These are phyloP conservation scores for Lachnellula hyalina DNA, from an alignment of 2,329 filamentous ascomycete genomes.

Conservation along the genomic window DNA sequence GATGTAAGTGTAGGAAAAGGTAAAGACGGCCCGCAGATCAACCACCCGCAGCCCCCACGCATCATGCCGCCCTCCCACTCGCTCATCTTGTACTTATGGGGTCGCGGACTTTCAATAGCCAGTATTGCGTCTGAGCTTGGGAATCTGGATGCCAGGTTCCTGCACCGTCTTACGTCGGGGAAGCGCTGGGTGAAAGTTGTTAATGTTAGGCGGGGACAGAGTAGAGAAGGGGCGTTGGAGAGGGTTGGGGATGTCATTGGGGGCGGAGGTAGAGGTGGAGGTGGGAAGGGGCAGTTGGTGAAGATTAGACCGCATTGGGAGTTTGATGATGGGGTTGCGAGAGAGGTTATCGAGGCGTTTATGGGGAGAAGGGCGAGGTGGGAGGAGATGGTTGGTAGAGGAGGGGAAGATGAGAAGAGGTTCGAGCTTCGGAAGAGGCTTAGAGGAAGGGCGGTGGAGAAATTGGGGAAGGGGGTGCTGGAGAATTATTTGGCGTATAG, in stretches of 20 bases:
- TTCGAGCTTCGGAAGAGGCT: too few relatives aligned
- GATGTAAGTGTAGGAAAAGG: not conserved
- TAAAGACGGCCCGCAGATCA: too few relatives aligned
- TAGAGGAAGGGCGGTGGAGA: not conserved
- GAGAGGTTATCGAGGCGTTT: not conserved
- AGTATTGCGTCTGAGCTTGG: not conserved
- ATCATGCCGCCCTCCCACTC: not conserved
- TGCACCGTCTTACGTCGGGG: not conserved
- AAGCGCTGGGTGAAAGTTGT: not conserved
- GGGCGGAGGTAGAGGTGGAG: not conserved
- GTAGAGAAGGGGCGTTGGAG: not conserved
- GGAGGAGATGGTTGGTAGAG: too few relatives aligned
- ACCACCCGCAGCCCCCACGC: not conserved
- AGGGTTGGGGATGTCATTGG: not conserved
- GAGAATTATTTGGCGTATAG: slow-evolving; percentile 8
- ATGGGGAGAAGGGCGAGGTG: not conserved
- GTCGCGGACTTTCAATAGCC: not conserved
- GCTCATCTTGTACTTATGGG: not conserved
- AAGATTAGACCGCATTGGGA: not conserved
- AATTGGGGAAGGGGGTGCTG: not conserved
- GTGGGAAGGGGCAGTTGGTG: not conserved
- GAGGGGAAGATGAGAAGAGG: too few relatives aligned
- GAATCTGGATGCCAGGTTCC: not conserved
- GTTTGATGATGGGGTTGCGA: not conserved
- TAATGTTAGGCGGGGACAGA: not conserved